Conservation (phyloP, 2,329 filamentous ascomycete species). For the Keithomyces neogunnii region DNA sequence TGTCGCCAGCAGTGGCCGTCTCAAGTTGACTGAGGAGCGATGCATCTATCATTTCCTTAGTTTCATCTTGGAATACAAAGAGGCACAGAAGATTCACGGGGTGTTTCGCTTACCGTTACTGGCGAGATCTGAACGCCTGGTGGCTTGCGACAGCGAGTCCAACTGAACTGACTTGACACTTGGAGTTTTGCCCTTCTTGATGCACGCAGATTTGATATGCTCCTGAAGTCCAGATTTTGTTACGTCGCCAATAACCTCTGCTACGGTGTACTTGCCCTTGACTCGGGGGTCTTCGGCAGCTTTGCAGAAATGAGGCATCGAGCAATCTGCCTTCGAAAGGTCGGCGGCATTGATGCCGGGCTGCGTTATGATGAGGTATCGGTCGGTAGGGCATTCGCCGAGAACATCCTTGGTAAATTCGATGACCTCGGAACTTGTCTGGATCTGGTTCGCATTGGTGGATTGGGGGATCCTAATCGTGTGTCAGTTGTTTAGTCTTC, state of each 20-base stretch:
- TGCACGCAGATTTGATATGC: slow-evolving; percentile 40
- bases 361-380: slow-evolving; percentile 73
- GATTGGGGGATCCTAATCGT: slow-evolving; percentile 24
- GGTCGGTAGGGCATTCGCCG: slow-evolving; percentile 59
- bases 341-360: slow-evolving; percentile 65
- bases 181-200: slow-evolving; percentile 25
- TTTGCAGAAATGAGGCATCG: slow-evolving; percentile 44
- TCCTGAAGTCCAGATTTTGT: slow-evolving; percentile 31
- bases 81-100: too few species aligned
- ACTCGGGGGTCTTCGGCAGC: slow-evolving; percentile 27
- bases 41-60: slow-evolving; percentile 29
- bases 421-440: slow-evolving; percentile 37
- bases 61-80: too few species aligned
- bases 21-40: slow-evolving; percentile 41
- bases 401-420: slow-evolving; percentile 43
- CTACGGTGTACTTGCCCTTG: slow-evolving; percentile 36
- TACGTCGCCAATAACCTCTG: slow-evolving; percentile 48
- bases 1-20: slow-evolving; percentile 26
- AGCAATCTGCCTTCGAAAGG: slow-evolving; percentile 42
- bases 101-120: slow-evolving; percentile 35
- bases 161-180: slow-evolving; percentile 33
- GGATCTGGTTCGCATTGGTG: slow-evolving; percentile 33
- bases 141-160: slow-evolving; percentile 27
- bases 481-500: slow-evolving; percentile 4
- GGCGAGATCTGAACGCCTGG: slow-evolving; percentile 35